Base-by-base conservation (phyloP, 371 early-diverging fungal species). In the Paraphysoderma sedebokerense region DNA sequence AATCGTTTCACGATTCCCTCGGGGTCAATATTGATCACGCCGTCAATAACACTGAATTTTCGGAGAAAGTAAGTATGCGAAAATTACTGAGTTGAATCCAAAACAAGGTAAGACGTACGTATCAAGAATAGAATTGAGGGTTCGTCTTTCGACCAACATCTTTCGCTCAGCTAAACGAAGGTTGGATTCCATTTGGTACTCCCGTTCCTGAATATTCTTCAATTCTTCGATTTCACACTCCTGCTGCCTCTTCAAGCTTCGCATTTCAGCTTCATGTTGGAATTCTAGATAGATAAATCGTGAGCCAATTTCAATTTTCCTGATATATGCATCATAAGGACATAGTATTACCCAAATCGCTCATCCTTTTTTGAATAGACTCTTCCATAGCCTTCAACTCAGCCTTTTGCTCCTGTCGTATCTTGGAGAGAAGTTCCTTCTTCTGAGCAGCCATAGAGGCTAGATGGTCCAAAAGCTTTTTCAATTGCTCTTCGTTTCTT, bases 81-180 rank as follows among this genome's bases (percentile, higher is more conserved):
- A 35, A 35, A 35, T 15, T 15, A 35, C n/a, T 35, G n/a, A 35
- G n/a, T 15, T 35, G n/a, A 15, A 35, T 35, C 15, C n/a, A 35
- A 15, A 35, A 35, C 15, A 35, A 35, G 15, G n/a, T 35, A 46
- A 58, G 2, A 37, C 55, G 6, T 59, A 53, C 12, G 54, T 42
- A 29, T 59, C 58, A 20, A 63, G 42, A 2, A 63, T 53, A 24
- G 38, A 44, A 48, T 59, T 63, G n/a, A 63, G 39, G 15, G 44
- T 49, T 31, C 53, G 55, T n/a, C 62, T 29, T 45, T 63, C 64
- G 5, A 50, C 34, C 15, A 61, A 38, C 51, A 49, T 49, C 31
- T 61, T 55, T 34, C 47, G 42, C 47, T 63, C 64, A 12, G 54
- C 47, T 30, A 55, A 53, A 15, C 56, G 56, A n/a, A 63, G 47